Percentiles rank a stretch among this genome's conserved stretches.
phyloP scores from a whole-genome alignment of 1,139 yeast genomes.

The Hansenula lynferdii region DNA sequence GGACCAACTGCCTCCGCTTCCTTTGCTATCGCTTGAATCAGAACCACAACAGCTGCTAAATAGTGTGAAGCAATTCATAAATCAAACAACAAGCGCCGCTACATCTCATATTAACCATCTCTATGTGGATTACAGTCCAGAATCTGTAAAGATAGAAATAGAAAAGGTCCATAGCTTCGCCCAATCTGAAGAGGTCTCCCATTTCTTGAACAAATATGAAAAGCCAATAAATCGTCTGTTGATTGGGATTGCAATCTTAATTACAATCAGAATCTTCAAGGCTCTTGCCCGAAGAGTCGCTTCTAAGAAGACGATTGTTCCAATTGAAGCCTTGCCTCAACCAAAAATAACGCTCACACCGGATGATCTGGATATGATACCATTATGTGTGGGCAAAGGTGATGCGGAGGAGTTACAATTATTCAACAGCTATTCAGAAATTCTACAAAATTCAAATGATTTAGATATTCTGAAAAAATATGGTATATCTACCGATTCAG shows the following conservation, averaged over 20 bases:
- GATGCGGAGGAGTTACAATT: conserved; percentile 13
- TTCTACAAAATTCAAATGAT: conserved; percentile 2
- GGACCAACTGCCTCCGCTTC: neutral
- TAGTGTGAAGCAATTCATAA: neutral
- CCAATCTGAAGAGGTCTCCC: neutral
- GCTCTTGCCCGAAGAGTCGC: neutral
- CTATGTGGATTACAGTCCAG: neutral
- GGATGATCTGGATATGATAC: conserved; percentile 9
- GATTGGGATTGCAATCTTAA: neutral
- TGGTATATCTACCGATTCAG: neutral
- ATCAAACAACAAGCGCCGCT: neutral
- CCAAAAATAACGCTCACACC: neutral
- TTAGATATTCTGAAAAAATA: neutral
- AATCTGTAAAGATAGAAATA: neutral
- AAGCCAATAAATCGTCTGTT: neutral
- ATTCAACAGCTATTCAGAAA: conserved; percentile 4
- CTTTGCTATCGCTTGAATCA: neutral
- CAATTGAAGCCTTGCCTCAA: neutral
- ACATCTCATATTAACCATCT: neutral
- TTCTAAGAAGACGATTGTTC: neutral
- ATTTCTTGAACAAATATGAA: neutral
- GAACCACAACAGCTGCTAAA: neutral
- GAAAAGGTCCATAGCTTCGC: neutral
- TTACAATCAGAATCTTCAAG: neutral
- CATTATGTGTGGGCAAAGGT: conserved; percentile 15